Evolutionary conservation across 768 basidiomycete species (phyloP).

Genomic region (Russula sp.): DNA sequence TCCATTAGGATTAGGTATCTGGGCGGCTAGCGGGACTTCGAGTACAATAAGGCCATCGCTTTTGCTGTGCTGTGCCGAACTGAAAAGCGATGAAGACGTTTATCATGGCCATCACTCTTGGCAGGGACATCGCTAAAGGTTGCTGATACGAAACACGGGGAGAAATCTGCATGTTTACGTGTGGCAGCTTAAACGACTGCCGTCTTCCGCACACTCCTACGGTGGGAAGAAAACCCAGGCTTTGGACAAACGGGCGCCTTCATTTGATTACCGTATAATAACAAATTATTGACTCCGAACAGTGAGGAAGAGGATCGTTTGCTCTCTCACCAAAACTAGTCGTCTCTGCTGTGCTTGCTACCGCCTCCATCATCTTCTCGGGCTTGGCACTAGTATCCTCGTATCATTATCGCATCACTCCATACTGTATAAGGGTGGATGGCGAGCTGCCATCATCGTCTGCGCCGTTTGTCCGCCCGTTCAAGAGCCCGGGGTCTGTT

Average conservation of each 20-base stretch:
- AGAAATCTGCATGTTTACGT: too few relatives aligned
- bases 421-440: background rate
- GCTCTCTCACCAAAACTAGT: background rate
- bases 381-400: background rate
- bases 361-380: background rate
- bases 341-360: background rate
- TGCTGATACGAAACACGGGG: background rate
- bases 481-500: background rate
- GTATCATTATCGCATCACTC: too few relatives aligned
- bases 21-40: background rate
- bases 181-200: background rate
- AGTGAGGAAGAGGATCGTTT: background rate
- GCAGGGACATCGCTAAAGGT: background rate
- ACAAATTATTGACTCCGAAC: background rate
- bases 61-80: too few relatives aligned
- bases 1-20: too few relatives aligned
- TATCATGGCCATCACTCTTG: background rate
- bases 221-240: background rate
- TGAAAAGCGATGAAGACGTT: background rate
- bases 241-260: background rate
- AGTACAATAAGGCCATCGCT: too few relatives aligned
- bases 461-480: background rate
- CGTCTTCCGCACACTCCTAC: background rate
- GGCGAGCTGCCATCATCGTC: background rate
- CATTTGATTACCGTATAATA: background rate